Conservation (phyloP, 192 early-diverging fungal species). For the Mortierella claussenii region DNA sequence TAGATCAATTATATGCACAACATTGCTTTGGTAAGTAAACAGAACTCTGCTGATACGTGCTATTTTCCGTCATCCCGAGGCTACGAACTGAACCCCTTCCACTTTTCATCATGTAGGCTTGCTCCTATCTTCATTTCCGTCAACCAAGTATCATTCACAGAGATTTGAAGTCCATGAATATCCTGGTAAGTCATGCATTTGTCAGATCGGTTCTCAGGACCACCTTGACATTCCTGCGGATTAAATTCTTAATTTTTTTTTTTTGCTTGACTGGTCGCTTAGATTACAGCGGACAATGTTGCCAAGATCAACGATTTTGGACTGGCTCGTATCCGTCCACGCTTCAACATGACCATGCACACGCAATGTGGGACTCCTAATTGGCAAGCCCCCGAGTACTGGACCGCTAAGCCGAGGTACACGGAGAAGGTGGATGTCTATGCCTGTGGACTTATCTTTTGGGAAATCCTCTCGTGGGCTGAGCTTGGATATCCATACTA, state of each 20-base stretch:
- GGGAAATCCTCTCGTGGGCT: constrained; percentile 83
- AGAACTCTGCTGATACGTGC: too few relatives aligned
- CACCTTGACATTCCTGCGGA: not conserved
- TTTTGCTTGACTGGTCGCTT: too few relatives aligned
- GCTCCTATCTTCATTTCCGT: constrained; percentile 76
- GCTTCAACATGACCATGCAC: constrained; percentile 74
- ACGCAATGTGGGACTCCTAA: constrained; percentile 85
- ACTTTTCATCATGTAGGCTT: constrained; percentile 39
- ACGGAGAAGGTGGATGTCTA: constrained; percentile 80
- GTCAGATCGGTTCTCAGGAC: too few relatives aligned
- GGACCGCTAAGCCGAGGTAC: constrained; percentile 74
- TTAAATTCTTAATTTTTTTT: too few relatives aligned
- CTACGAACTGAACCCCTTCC: too few relatives aligned
- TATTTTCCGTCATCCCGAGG: too few relatives aligned
- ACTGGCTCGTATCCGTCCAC: constrained; percentile 77
- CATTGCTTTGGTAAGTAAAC: constrained; percentile 62
- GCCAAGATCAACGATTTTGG: constrained; percentile 88
- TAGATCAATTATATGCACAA: constrained; percentile 82
- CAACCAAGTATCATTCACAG: constrained; percentile 80
- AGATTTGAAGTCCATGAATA: constrained; percentile 84
- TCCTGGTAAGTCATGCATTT: constrained; percentile 56
- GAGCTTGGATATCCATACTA: constrained; percentile 77
- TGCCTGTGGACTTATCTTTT: constrained; percentile 80
- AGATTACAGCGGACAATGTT: constrained; percentile 66
- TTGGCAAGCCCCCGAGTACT: constrained; percentile 86